Percentiles rank a stretch among this genome's conserved stretches.
Evolutionary conservation across 352 stramenopile genomes (phyloP).

Genomic region (Aphanomyces euteiches): DNA sequence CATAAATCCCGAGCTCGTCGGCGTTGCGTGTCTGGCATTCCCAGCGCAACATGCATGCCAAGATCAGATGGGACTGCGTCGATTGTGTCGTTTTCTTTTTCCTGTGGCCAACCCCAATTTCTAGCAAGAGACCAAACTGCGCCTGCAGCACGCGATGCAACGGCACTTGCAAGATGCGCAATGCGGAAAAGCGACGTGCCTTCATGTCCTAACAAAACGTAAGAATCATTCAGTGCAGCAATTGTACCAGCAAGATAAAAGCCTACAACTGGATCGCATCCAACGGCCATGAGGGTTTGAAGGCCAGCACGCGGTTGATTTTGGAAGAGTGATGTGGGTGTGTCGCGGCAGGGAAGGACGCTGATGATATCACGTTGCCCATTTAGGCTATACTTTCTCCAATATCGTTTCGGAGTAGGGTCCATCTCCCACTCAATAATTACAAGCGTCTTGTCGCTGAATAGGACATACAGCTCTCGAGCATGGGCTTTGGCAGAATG

Average conservation of each 20-base stretch:
- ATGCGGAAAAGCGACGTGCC: conserved; percentile 85
- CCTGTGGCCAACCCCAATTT: conserved; percentile 62
- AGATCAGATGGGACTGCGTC: conserved; percentile 9
- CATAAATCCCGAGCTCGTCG: conserved; percentile 25
- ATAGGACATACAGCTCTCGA: conserved; percentile 72
- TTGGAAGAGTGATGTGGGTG: conserved; percentile 71
- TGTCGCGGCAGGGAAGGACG: conserved; percentile 56
- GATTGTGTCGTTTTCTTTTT: conserved; percentile 19
- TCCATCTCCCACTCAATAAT: conserved; percentile 56
- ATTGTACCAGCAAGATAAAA: conserved; percentile 71
- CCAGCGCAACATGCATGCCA: conserved; percentile 29
- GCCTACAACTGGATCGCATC: conserved; percentile 59
- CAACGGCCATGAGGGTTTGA: conserved; percentile 67
- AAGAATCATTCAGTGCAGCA: background rate
- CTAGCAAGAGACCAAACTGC: conserved; percentile 81
- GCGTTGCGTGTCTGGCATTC: conserved; percentile 33
- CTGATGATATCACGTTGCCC: conserved; percentile 63
- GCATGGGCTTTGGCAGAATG: background rate
- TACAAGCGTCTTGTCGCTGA: conserved; percentile 67
- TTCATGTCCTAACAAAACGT: conserved; percentile 44
- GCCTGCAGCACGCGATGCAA: conserved; percentile 65
- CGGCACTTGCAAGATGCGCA: conserved; percentile 76
- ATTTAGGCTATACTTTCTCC: conserved; percentile 71
- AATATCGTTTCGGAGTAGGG: conserved; percentile 56
- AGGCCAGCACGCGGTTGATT: conserved; percentile 68